Evolutionary conservation across 106 monocot genomes (phyloP).

Genomic region (Allium cepa): DNA sequence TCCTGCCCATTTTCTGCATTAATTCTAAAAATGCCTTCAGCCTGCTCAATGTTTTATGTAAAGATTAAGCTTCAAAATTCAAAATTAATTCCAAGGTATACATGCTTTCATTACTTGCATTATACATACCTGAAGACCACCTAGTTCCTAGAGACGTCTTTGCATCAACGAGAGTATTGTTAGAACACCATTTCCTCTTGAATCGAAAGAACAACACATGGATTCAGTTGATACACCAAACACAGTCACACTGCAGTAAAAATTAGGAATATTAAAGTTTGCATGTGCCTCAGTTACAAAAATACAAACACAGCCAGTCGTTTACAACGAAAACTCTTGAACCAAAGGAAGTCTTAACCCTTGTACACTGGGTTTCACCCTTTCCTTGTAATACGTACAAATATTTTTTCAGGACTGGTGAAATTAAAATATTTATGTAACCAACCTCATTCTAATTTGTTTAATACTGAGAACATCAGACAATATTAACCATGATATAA

Average conservation of each 20-base stretch:
- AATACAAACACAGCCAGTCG: too few relatives aligned
- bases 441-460: too few relatives aligned
- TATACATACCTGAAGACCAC: constrained; percentile 34
- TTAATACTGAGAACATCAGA: too few relatives aligned
- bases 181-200: constrained; percentile 49
- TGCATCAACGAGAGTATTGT: constrained; percentile 57
- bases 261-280: constrained; percentile 4
- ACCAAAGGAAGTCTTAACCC: too few relatives aligned
- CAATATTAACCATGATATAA: too few relatives aligned
- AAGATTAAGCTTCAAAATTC: background rate
- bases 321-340: too few relatives aligned
- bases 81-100: background rate
- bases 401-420: too few relatives aligned
- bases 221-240: constrained; percentile 57
- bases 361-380: too few relatives aligned
- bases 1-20: background rate
- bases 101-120: background rate
- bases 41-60: background rate
- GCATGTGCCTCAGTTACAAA: too few relatives aligned
- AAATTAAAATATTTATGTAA: too few relatives aligned
- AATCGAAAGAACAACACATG: constrained; percentile 50
- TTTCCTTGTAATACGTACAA: too few relatives aligned
- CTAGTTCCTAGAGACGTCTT: constrained; percentile 40
- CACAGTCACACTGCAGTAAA: constrained; percentile 28
- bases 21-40: constrained; percentile 11